Percentiles rank a stretch among this genome's conserved stretches.
Evolutionary conservation across 2,329 filamentous ascomycete species (phyloP).

Genomic region (Balansia obtecta): DNA sequence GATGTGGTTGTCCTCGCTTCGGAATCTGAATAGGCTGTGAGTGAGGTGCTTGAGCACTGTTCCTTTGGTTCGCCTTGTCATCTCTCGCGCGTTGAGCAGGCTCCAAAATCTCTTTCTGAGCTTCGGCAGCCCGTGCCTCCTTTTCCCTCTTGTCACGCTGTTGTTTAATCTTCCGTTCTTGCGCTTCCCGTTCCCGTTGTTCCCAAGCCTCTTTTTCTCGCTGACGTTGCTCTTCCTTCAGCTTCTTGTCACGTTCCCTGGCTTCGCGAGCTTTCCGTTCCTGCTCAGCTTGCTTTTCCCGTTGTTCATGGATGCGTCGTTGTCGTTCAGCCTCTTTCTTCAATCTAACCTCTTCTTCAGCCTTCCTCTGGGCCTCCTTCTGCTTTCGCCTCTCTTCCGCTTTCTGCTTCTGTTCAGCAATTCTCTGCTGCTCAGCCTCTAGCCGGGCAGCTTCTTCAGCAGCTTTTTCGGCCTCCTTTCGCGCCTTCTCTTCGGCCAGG

Average conservation of each 20-base stretch:
- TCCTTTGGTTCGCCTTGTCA: constrained; percentile 28
- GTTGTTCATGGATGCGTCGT: constrained; percentile 68
- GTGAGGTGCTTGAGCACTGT: constrained; percentile 24
- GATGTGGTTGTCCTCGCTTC: constrained; percentile 22
- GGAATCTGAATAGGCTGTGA: constrained; percentile 9
- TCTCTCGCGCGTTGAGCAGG: constrained; percentile 57
- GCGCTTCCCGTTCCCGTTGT: constrained; percentile 56
- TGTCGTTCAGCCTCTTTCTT: constrained; percentile 78
- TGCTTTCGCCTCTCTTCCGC: constrained; percentile 87
- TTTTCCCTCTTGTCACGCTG: constrained; percentile 50
- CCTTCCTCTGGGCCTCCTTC: constrained; percentile 79
- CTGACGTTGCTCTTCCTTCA: constrained; percentile 69
- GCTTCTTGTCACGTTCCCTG: constrained; percentile 65
- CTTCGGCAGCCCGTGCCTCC: constrained; percentile 41
- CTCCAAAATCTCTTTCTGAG: constrained; percentile 44
- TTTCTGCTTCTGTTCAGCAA: constrained; percentile 68
- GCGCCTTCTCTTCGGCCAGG: constrained; percentile 82
- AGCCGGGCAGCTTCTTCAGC: constrained; percentile 70
- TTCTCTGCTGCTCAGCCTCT: constrained; percentile 64
- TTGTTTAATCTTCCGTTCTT: constrained; percentile 48
- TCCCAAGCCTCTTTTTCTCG: constrained; percentile 70
- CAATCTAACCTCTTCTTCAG: constrained; percentile 76
- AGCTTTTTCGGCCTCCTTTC: constrained; percentile 76
- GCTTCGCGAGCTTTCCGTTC: constrained; percentile 62
- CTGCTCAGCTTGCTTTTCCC: constrained; percentile 71